Evolutionary conservation across 2,329 filamentous ascomycete species (phyloP).

Genomic region (Tolypocladium sp.): DNA sequence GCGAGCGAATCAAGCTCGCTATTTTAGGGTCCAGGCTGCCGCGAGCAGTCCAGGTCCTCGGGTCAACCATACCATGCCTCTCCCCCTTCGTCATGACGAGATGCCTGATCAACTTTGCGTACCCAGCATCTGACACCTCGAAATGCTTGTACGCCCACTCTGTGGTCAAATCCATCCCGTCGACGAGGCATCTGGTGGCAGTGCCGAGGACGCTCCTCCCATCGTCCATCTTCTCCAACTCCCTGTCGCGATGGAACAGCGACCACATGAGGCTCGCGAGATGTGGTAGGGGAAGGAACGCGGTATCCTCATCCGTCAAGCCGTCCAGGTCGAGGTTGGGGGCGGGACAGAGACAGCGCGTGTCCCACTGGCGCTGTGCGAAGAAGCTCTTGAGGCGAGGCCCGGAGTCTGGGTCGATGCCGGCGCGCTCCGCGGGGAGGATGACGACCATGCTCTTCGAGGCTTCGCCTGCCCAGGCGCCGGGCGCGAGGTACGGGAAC

Average conservation of each 20-base stretch:
- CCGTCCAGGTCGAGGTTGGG: background rate
- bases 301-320: background rate
- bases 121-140: background rate
- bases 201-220: background rate
- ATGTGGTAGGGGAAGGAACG: background rate
- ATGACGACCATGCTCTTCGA: background rate
- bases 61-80: background rate
- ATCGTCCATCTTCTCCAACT: background rate
- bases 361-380: background rate
- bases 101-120: background rate
- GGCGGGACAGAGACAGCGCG: background rate
- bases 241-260: background rate
- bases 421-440: background rate
- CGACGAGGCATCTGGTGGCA: background rate
- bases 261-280: background rate
- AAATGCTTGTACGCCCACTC: background rate
- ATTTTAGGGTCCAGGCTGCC: background rate
- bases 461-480: background rate
- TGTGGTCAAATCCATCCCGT: background rate
- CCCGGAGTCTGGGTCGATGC: background rate
- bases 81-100: background rate
- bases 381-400: background rate
- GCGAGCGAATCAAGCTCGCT: background rate
- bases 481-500: background rate
- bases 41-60: background rate